Percentiles rank a stretch among this genome's conserved stretches.
Conservation (phyloP, 441 rosid genomes). For the Erodium moschatum region DNA sequence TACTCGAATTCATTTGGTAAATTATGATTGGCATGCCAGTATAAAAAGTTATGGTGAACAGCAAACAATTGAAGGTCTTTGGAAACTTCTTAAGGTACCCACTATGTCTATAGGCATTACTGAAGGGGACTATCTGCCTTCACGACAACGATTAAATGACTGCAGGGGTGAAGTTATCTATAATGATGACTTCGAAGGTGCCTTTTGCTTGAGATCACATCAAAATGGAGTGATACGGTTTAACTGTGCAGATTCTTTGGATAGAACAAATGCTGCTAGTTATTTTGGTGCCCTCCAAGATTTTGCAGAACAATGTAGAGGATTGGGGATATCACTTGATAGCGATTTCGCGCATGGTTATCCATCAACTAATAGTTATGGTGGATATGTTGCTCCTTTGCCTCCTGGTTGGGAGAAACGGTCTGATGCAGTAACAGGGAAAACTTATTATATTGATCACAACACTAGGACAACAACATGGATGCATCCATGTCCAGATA, state of each 20-base stretch:
- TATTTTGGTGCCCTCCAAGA: slow-evolving; percentile 89
- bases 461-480: slow-evolving; percentile 89
- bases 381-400: slow-evolving; percentile 76
- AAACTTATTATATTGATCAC: slow-evolving; percentile 79
- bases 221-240: slow-evolving; percentile 93
- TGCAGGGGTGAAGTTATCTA: slow-evolving; percentile 82
- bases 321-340: slow-evolving; percentile 84
- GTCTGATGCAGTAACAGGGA: slow-evolving; percentile 85
- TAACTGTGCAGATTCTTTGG: slow-evolving; percentile 96
- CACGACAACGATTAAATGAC: slow-evolving; percentile 64
- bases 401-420: slow-evolving; percentile 98
- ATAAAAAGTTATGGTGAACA: slow-evolving; percentile 75
- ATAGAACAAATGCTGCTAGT: slow-evolving; percentile 96
- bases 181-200: slow-evolving; percentile 67
- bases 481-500: slow-evolving; percentile 95
- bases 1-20: slow-evolving; percentile 55
- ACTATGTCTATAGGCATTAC: slow-evolving; percentile 66
- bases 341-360: slow-evolving; percentile 55
- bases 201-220: slow-evolving; percentile 86
- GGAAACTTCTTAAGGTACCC: slow-evolving; percentile 70
- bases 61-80: slow-evolving; percentile 81
- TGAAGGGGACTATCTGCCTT: slow-evolving; percentile 84
- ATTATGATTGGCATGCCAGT: slow-evolving; percentile 94
- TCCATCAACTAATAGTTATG: slow-evolving; percentile 46
- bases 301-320: slow-evolving; percentile 88